A percentile compares a stretch with the other conserved stretches of the same genome.
These are phyloP conservation scores for Rhynchosporium secalis DNA, from an alignment of 2,329 filamentous ascomycete species.

Conservation along the genomic window DNA sequence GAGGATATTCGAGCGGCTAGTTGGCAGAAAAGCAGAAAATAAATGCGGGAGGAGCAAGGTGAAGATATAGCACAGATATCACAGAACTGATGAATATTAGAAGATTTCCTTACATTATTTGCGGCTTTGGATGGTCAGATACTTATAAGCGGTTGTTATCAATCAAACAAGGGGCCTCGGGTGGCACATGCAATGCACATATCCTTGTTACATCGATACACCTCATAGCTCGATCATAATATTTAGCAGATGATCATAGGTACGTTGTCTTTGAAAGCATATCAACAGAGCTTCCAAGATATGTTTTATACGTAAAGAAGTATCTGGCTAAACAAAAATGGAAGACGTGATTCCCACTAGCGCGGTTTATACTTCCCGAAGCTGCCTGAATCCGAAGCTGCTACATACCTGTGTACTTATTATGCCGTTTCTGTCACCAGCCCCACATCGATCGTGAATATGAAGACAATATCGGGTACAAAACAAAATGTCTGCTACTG, in stretches of 20 bases:
- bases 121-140: no score
- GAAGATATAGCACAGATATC: no score
- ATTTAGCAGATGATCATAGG: no score
- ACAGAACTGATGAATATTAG: not conserved
- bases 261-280: no score
- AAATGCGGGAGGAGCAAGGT: no score
- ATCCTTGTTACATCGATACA: slow-evolving; percentile 1
- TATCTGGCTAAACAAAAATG: no score
- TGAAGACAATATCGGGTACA: no score
- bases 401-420: no score
- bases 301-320: not conserved
- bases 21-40: no score
- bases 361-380: not conserved
- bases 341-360: not conserved
- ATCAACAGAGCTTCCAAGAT: not conserved
- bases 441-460: no score
- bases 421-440: no score
- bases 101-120: not conserved
- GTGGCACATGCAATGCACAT: slow-evolving; percentile 17
- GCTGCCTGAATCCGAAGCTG: slow-evolving; percentile 5
- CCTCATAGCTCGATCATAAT: not conserved
- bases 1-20: not conserved
- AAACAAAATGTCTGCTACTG: slow-evolving; percentile 10
- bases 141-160: slow-evolving; percentile 6
- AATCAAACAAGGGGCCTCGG: slow-evolving; percentile 16